These are phyloP conservation scores for Xylaria intraflava DNA, from an alignment of 495 filamentous ascomycete genomes.

Conservation along the genomic window DNA sequence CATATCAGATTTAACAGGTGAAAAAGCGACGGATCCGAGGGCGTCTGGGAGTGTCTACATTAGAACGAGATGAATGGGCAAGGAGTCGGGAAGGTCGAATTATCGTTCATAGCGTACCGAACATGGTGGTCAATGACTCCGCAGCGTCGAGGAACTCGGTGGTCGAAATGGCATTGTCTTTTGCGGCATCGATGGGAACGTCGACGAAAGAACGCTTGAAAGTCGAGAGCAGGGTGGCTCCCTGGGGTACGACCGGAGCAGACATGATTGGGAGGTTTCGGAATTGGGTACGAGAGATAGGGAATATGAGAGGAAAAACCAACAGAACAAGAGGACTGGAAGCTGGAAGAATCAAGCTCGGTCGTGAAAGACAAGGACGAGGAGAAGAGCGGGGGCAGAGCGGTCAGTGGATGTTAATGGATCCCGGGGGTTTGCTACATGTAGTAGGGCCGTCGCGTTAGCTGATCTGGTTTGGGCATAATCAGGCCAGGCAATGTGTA, in stretches of 20 bases:
- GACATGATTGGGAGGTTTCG: slow-evolving; percentile 28
- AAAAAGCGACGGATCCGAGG: slow-evolving; percentile 76
- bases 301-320: slow-evolving; percentile 1
- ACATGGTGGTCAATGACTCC: slow-evolving; percentile 76
- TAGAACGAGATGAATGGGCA: not conserved
- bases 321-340: not conserved
- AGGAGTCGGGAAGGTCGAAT: not conserved
- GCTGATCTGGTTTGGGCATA: not conserved
- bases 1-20: slow-evolving; percentile 84
- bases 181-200: slow-evolving; percentile 64
- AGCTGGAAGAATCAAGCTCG: not conserved
- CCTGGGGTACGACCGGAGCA: slow-evolving; percentile 44
- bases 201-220: slow-evolving; percentile 74
- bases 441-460: not conserved
- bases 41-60: slow-evolving; percentile 49
- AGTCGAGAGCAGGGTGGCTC: slow-evolving; percentile 76
- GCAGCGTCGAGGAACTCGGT: slow-evolving; percentile 87
- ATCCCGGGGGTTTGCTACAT: not conserved
- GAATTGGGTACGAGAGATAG: not conserved
- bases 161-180: slow-evolving; percentile 73
- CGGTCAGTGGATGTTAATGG: slow-evolving; percentile 6
- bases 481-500: not conserved
- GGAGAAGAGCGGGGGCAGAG: slow-evolving; percentile 3
- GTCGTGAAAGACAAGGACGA: slow-evolving; percentile 2
- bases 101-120: slow-evolving; percentile 52